Evolutionary conservation across 2,329 filamentous ascomycete genomes (phyloP).

Genomic region (Stachybotrys elegans): DNA sequence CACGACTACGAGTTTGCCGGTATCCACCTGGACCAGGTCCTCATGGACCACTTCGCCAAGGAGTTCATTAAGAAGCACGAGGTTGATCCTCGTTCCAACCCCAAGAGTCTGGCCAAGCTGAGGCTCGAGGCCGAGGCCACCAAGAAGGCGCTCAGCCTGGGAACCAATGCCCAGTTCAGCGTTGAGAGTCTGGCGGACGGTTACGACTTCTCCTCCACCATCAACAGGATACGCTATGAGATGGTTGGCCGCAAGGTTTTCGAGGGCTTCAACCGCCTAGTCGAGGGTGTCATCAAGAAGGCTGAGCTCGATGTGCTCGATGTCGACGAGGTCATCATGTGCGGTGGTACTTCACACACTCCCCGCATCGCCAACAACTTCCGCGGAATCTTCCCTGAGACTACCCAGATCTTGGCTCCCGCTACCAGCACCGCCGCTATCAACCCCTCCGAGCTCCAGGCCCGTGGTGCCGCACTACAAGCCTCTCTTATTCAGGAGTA

Average conservation of each 20-base stretch:
- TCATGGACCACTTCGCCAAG: constrained; percentile 96
- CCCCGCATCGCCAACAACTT: constrained; percentile 86
- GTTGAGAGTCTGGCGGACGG: constrained; percentile 88
- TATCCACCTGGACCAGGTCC: constrained; percentile 77
- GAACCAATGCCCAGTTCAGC: constrained; percentile 83
- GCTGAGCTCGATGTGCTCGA: constrained; percentile 88
- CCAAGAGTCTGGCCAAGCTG: constrained; percentile 82
- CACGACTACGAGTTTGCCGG: constrained; percentile 96
- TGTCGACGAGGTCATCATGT: constrained; percentile 89
- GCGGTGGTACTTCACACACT: constrained; percentile 87
- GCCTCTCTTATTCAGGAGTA: constrained; percentile 93
- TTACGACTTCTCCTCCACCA: constrained; percentile 82
- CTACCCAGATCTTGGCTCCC: constrained; percentile 74
- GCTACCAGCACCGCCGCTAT: constrained; percentile 72
- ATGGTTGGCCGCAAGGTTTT: constrained; percentile 83
- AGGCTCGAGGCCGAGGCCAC: constrained; percentile 85
- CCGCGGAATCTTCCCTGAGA: constrained; percentile 72
- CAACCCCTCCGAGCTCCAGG: constrained; percentile 88
- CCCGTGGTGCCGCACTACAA: constrained; percentile 90
- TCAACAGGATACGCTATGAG: constrained; percentile 93
- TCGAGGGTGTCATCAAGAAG: constrained; percentile 84
- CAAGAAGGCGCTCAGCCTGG: constrained; percentile 87
- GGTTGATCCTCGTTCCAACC: constrained; percentile 77
- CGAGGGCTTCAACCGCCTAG: constrained; percentile 78
- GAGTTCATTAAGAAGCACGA: constrained; percentile 98